A percentile compares a stretch with the other conserved stretches of the same genome.
phyloP scores from a whole-genome alignment of 2,329 filamentous ascomycete genomes.

The Polychaeton citri region DNA sequence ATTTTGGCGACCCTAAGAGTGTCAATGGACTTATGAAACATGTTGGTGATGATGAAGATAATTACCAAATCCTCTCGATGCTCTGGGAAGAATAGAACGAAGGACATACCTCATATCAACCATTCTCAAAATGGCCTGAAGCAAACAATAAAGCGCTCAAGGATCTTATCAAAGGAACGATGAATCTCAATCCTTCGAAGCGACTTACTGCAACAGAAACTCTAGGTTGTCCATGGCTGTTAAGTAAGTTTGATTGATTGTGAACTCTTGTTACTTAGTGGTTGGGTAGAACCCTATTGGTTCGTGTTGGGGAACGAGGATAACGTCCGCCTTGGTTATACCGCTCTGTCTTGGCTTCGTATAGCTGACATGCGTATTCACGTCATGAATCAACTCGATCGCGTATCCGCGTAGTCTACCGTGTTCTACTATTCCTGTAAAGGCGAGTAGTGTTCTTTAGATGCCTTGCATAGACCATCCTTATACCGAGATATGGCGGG shows the following conservation, averaged over 20 bases:
- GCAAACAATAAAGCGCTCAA: neutral
- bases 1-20: conserved; percentile 16
- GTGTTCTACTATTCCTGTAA: neutral
- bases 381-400: neutral
- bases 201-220: neutral
- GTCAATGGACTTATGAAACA: conserved; percentile 20
- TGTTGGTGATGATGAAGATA: conserved; percentile 20
- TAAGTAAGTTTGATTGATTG: neutral
- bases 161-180: neutral
- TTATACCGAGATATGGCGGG: neutral
- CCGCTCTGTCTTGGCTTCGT: no score
- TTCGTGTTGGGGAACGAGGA: no score
- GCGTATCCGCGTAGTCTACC: neutral
- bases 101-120: neutral
- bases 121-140: neutral
- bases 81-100: conserved; percentile 5
- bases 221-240: neutral
- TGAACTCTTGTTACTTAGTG: no score
- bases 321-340: no score
- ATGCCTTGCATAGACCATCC: neutral
- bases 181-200: neutral
- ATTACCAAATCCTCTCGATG: conserved; percentile 14
- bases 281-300: no score
- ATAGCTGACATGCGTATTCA: no score
- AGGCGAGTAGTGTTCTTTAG: neutral